Percentiles rank a stretch among this genome's conserved stretches.
These are phyloP conservation scores for Panaeolus cyanescens DNA, from an alignment of 768 basidiomycete genomes.

Conservation along the genomic window DNA sequence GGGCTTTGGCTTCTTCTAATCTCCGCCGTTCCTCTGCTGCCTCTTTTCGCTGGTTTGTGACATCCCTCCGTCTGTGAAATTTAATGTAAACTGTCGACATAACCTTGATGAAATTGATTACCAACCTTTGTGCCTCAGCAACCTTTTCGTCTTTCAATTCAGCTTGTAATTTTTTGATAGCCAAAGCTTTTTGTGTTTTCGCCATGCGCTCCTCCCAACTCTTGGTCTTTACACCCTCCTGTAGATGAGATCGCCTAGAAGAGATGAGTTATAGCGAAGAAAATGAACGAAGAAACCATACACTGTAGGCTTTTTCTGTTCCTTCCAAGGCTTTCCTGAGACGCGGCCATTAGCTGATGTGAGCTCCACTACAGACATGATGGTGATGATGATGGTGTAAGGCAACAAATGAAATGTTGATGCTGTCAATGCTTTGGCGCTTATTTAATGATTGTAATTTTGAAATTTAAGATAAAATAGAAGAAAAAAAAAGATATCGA, in stretches of 20 bases:
- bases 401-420: background rate
- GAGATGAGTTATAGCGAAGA: slow-evolving; percentile 12
- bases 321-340: slow-evolving; percentile 75
- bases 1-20: slow-evolving; percentile 65
- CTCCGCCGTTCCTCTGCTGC: slow-evolving; percentile 73
- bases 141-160: slow-evolving; percentile 80
- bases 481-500: background rate
- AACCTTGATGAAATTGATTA: slow-evolving; percentile 1
- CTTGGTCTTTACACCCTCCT: slow-evolving; percentile 64
- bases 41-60: slow-evolving; percentile 70
- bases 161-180: slow-evolving; percentile 71
- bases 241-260: slow-evolving; percentile 68
- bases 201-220: slow-evolving; percentile 71
- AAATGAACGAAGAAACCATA: slow-evolving; percentile 26
- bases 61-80: slow-evolving; percentile 56
- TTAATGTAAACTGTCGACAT: slow-evolving; percentile 7
- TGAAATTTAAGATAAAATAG: background rate
- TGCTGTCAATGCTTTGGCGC: background rate
- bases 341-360: slow-evolving; percentile 64
- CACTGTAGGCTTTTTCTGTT: slow-evolving; percentile 50
- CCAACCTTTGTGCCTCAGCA: slow-evolving; percentile 63
- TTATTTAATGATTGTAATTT: background rate
- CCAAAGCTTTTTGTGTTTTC: slow-evolving; percentile 62
- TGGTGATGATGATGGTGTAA: slow-evolving; percentile 6
- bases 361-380: slow-evolving; percentile 37